Evolutionary conservation across 2,329 filamentous ascomycete genomes (phyloP), one percentile per base, ranked within the genome.

Genomic region (Colletotrichum sp.): DNA sequence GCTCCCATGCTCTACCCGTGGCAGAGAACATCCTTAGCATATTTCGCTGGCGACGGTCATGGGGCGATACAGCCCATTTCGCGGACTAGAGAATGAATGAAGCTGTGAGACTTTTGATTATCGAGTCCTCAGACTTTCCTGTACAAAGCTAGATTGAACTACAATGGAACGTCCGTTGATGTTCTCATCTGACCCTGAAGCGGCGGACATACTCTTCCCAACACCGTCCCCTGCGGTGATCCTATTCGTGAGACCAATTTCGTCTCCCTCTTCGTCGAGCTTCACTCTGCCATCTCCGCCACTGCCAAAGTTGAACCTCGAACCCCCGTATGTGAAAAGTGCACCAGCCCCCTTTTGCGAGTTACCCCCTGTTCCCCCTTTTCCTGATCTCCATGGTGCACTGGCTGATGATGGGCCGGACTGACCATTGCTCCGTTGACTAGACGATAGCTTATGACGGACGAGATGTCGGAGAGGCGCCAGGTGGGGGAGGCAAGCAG

Each of bases 401-500:
- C 34, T 69, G 13, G 30, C 52, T 1, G 49, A 36, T 7, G 28
- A 30, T 15, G 70, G 64, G 16, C 30, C 69, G 3, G 52, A 67
- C 26, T 71, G 62, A 1, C 28, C 44, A n/a, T 55, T 24, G 10
- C 59, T 69, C 7, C 70, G 34, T 4, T 39, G 21, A 16, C 32
- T 69, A 4, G 59, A 69, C 3, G 74, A 73, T 7, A 76, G 12
- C 18, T 39, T 73, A 13, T 69, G 16, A 1, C 44, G 44, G 12
- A 76, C 65, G 57, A 73, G 44, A 3, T 52, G 59, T 8, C 74
- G 63, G 6, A 83, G 67, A 18, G 83, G 83, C 2, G 84, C 81
- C 4, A 86, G 78, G 30, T 84, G 85, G 1, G 85, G 85, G 18
- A 87, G 81, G 75, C 84, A 85, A 44, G 84, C 81, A 72, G 85